These are phyloP conservation scores for Pigoraptor vietnamica DNA, from an alignment of 78 protist species.

Conservation along the genomic window DNA sequence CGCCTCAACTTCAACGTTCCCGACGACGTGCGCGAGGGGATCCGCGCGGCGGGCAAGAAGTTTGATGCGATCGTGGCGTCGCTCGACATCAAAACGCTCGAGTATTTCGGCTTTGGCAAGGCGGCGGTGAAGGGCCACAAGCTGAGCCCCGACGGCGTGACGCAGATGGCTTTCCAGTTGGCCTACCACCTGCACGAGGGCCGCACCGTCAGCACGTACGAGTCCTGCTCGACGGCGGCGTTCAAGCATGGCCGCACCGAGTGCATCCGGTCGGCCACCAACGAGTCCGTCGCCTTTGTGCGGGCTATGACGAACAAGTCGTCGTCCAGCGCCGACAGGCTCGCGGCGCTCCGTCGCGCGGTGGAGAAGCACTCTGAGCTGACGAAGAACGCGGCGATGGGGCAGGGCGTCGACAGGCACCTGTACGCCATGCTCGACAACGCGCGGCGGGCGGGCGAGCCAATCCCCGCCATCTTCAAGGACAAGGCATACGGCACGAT, in stretches of 20 bases:
- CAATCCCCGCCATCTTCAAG: conserved; percentile 10
- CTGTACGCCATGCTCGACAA: conserved; percentile 11
- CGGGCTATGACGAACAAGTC: conserved; percentile 5
- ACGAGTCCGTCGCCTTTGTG: conserved; percentile 2
- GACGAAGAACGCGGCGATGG: conserved; percentile 23
- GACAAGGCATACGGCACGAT: conserved; percentile 1
- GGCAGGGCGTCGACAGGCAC: conserved; percentile 35
- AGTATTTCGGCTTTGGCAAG: conserved; percentile 12
- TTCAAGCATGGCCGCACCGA: conserved; percentile 69
- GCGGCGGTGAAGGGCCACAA: not conserved
- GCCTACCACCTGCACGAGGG: conserved; percentile 34
- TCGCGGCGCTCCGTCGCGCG: not conserved
- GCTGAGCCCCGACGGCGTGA: conserved; percentile 43
- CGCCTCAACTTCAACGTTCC: not conserved
- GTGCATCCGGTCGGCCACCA: conserved; percentile 43
- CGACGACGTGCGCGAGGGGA: not conserved
- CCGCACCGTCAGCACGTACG: conserved; percentile 39
- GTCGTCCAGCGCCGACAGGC: not conserved
- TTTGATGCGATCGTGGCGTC: not conserved
- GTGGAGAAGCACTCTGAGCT: conserved; percentile 19
- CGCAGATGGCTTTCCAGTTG: conserved; percentile 53
- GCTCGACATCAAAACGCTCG: conserved; percentile 11
- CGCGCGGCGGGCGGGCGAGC: not conserved
- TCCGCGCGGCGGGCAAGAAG: not conserved
- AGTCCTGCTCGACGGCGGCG: conserved; percentile 42